Percentiles rank a stretch among this genome's conserved stretches.
These are phyloP conservation scores for Plasmodium relictum DNA, from an alignment of 169 alveolate species.

Conservation along the genomic window DNA sequence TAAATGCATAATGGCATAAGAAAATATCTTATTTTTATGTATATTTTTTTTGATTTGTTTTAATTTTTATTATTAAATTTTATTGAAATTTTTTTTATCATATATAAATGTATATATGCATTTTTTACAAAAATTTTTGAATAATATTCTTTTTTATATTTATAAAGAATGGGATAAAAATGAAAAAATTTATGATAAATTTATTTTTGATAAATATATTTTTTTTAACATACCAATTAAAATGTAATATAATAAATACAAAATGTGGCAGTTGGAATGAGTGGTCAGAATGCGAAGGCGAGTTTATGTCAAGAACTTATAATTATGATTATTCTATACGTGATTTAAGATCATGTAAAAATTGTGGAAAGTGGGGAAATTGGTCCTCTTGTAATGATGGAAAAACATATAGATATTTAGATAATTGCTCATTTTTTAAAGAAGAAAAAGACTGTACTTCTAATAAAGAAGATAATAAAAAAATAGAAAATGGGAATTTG, in stretches of 20 bases:
- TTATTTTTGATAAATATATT: conserved; percentile 16
- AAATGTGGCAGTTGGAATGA: conserved; percentile 33
- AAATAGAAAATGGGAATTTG: background rate
- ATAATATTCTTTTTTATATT: conserved; percentile 16
- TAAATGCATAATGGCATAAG: no score
- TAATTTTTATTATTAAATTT: no score
- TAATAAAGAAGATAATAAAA: background rate
- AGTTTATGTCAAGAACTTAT: conserved; percentile 21
- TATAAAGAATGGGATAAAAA: conserved; percentile 22
- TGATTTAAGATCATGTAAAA: background rate
- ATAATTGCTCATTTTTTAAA: conserved; percentile 41
- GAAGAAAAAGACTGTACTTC: conserved; percentile 40
- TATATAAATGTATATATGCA: no score
- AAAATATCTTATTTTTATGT: no score
- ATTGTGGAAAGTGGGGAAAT: conserved; percentile 38
- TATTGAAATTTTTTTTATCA: no score
- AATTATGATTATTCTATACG: conserved; percentile 10
- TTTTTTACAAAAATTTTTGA: no score
- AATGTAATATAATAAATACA: background rate
- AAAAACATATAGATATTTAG: conserved; percentile 16
- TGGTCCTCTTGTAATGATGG: conserved; percentile 58
- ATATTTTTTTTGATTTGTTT: no score
- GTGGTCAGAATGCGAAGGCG: conserved; percentile 35
- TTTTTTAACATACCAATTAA: background rate
- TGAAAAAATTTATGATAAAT: conserved; percentile 12